Conservation (phyloP, 768 basidiomycete genomes). For the Dacryopinax spathularia region DNA sequence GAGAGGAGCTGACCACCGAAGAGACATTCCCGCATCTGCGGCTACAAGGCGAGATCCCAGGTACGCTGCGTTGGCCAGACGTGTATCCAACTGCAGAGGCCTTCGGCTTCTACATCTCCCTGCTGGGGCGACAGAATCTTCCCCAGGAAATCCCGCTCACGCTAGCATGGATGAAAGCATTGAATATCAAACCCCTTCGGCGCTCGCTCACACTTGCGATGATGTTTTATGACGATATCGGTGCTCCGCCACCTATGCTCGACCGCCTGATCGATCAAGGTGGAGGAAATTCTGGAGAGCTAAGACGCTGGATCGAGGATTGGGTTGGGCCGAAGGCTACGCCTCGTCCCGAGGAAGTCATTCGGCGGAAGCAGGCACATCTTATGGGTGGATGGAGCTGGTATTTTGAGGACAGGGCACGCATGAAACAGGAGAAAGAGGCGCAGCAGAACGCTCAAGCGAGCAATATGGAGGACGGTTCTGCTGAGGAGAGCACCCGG, state of each 20-base stretch:
- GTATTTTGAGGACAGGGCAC: neutral
- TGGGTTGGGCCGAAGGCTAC: constrained; percentile 38
- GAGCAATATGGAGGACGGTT: neutral
- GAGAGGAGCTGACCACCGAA: neutral
- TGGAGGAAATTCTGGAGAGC: constrained; percentile 30
- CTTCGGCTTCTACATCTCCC: constrained; percentile 44
- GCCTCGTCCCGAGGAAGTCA: neutral
- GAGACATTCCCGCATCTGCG: neutral
- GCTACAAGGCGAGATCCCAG: constrained; percentile 7
- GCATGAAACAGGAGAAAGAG: neutral
- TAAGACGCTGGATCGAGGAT: constrained; percentile 39
- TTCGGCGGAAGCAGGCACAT: neutral
- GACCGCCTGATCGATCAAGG: constrained; percentile 26
- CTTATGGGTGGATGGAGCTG: neutral
- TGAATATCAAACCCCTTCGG: constrained; percentile 39
- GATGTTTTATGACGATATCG: constrained; percentile 59
- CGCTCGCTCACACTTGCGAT: constrained; percentile 47
- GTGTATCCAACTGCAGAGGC: constrained; percentile 38
- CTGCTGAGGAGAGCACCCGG: too few species aligned
- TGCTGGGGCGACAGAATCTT: constrained; percentile 39
- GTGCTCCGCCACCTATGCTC: constrained; percentile 44
- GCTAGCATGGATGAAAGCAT: constrained; percentile 58
- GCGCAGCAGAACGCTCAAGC: neutral
- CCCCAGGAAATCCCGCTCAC: constrained; percentile 49
- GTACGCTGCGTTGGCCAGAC: constrained; percentile 21